A percentile compares a stretch with the other conserved stretches of the same genome.
Evolutionary conservation across 768 basidiomycete species (phyloP).

Genomic region (Gymnopilus junonius): DNA sequence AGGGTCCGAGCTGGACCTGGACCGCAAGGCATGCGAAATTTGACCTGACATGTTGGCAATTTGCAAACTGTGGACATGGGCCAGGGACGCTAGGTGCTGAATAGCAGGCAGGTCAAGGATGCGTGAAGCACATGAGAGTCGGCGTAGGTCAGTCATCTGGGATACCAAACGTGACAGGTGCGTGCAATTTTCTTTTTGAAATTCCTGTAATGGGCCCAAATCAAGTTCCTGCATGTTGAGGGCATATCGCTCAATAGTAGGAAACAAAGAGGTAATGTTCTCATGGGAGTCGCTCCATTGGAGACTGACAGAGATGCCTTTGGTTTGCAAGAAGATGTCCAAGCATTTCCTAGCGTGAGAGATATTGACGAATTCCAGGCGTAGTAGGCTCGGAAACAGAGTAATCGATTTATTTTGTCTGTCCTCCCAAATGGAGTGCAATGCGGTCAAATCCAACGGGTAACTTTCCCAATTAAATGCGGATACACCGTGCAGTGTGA

Average conservation of each 20-base stretch:
- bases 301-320: constrained; percentile 11
- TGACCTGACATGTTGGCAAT: constrained; percentile 8
- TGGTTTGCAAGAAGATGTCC: constrained; percentile 13
- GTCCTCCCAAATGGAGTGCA: constrained; percentile 1
- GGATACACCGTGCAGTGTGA: neutral
- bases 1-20: neutral
- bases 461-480: neutral
- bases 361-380: constrained; percentile 5
- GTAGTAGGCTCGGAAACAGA: constrained; percentile 10
- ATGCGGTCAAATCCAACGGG: constrained; percentile 2
- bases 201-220: constrained; percentile 5
- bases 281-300: constrained; percentile 4
- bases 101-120: constrained; percentile 3
- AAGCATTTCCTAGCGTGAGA: constrained; percentile 7
- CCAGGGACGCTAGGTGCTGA: constrained; percentile 5
- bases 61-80: constrained; percentile 6
- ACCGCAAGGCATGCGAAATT: neutral
- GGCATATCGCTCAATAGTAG: constrained; percentile 7
- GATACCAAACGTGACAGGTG: constrained; percentile 12
- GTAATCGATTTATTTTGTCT: neutral
- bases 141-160: constrained; percentile 12
- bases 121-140: constrained; percentile 11
- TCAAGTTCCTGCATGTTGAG: constrained; percentile 20
- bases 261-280: neutral
- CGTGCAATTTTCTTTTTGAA: neutral